Base-by-base conservation (phyloP, 164 flowering plant species). In the Aristolochia fimbriata region DNA sequence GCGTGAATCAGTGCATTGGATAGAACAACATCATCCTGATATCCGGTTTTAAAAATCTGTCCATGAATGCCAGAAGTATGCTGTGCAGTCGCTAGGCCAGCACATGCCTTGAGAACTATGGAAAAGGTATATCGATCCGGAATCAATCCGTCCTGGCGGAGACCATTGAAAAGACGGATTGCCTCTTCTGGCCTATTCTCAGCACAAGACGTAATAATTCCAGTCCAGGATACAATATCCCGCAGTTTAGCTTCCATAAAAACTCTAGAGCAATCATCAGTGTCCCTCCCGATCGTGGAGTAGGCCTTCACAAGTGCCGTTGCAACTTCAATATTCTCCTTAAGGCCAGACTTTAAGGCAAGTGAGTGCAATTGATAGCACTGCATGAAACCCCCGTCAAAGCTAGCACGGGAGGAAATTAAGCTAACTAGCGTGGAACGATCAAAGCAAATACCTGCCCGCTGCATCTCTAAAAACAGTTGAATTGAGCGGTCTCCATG, bases 141-240 rank as follows among this genome's bases (percentile, higher is more conserved):
- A 57, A 20, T 22, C 8, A 79, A 43, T 5, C 66, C 77, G 59
- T 83, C 85, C 55, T 51, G 65, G 4, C 61, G 72, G 66, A 81
- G 66, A 62, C 73, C 74, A 31, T 62, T 47, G 53, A 82, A 87
- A 37, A 87, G 73, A 46, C 70, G 45, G n/a, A 89, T 51, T 0
- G 83, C 81, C 57, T 75, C 51, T 50, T 71, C 81, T 4, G 90
- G 90, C 12, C 80, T 74, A n/a, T 64, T 67, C 14, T 83, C 89
- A 24, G 80, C 80, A 65, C 71, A 77, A 1, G 78, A 72, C 3
- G 80, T 68, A 57, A 89, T 89, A 25, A 85, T 78, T 12, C 75
- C 78, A 20, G 97, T 89, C 97, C 97, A 89, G 13, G 71, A 75
- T 33, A 87, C 80, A 65, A 83, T 56, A 72, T 89, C 94, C 14